Evolutionary conservation across 1,284 basidiomycete species (phyloP).

Genomic region (Phaffia rhodozyma): DNA sequence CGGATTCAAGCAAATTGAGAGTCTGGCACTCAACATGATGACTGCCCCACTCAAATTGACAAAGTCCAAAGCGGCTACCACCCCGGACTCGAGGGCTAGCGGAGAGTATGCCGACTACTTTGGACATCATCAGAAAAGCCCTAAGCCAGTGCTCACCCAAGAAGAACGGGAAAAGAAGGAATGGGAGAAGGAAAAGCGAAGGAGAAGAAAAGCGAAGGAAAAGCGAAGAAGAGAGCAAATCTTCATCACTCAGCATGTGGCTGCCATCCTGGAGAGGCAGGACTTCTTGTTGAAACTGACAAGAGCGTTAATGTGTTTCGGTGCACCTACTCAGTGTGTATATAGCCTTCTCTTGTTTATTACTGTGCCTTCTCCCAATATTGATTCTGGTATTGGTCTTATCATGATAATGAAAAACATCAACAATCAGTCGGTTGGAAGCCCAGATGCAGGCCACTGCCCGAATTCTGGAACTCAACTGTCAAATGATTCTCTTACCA

Average conservation of each 20-base stretch:
- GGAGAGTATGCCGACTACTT: slow-evolving; percentile 32
- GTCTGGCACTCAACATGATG: slow-evolving; percentile 12
- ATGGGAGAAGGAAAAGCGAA: slow-evolving; percentile 42
- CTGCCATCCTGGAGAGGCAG: slow-evolving; percentile 72
- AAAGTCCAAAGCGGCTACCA: slow-evolving; percentile 13
- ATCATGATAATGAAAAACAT: slow-evolving; percentile 48
- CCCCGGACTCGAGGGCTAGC: slow-evolving; percentile 27
- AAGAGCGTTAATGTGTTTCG: slow-evolving; percentile 74
- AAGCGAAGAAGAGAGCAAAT: slow-evolving; percentile 66
- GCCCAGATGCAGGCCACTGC: slow-evolving; percentile 78
- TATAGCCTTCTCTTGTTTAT: not conserved
- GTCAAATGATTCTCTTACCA: slow-evolving; percentile 76
- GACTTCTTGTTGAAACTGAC: slow-evolving; percentile 82
- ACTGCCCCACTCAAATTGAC: slow-evolving; percentile 17
- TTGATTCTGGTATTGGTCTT: slow-evolving; percentile 51
- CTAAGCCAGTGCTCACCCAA: slow-evolving; percentile 27
- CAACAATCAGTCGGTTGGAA: slow-evolving; percentile 46
- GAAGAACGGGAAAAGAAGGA: slow-evolving; percentile 39
- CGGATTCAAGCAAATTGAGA: slow-evolving; percentile 8
- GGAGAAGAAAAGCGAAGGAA: slow-evolving; percentile 39
- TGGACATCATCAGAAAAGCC: not conserved
- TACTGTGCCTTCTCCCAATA: not conserved
- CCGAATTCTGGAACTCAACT: slow-evolving; percentile 67
- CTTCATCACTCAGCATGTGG: slow-evolving; percentile 79
- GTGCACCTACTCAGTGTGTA: not conserved